Percentiles rank a stretch among this genome's conserved stretches.
phyloP scores from a whole-genome alignment of 2,329 filamentous ascomycete genomes.

The Trichoderma breve region DNA sequence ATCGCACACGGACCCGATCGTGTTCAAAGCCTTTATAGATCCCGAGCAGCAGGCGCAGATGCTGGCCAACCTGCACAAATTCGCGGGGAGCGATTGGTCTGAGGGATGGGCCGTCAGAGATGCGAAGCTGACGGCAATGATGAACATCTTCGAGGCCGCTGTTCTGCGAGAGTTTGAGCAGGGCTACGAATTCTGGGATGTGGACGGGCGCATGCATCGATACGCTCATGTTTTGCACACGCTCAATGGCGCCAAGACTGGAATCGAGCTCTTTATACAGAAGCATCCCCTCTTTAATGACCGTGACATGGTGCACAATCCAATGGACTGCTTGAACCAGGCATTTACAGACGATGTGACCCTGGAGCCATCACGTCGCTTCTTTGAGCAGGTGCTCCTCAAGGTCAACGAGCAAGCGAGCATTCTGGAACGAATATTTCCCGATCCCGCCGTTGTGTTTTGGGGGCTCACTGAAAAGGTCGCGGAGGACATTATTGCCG shows the following conservation, averaged over 20 bases:
- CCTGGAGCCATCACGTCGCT: conserved; percentile 74
- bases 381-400: conserved; percentile 71
- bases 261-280: conserved; percentile 81
- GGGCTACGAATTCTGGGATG: conserved; percentile 84
- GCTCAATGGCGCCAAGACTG: conserved; percentile 76
- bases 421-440: conserved; percentile 81
- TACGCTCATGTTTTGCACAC: conserved; percentile 83
- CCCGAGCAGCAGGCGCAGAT: conserved; percentile 90
- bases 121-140: conserved; percentile 70
- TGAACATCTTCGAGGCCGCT: conserved; percentile 82
- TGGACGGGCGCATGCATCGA: conserved; percentile 82
- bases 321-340: conserved; percentile 77
- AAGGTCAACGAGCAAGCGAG: conserved; percentile 80
- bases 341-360: conserved; percentile 65
- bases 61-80: conserved; percentile 74
- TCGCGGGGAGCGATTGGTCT: conserved; percentile 77
- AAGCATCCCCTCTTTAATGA: conserved; percentile 83
- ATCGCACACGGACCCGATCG: conserved; percentile 73
- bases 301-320: conserved; percentile 62
- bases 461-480: conserved; percentile 79
- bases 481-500: conserved; percentile 78
- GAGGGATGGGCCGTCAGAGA: conserved; percentile 70
- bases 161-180: conserved; percentile 90
- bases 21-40: conserved; percentile 84
- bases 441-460: conserved; percentile 67